phyloP scores from a whole-genome alignment of 495 filamentous ascomycete genomes.

The Hypoxylon crocopeplum region DNA sequence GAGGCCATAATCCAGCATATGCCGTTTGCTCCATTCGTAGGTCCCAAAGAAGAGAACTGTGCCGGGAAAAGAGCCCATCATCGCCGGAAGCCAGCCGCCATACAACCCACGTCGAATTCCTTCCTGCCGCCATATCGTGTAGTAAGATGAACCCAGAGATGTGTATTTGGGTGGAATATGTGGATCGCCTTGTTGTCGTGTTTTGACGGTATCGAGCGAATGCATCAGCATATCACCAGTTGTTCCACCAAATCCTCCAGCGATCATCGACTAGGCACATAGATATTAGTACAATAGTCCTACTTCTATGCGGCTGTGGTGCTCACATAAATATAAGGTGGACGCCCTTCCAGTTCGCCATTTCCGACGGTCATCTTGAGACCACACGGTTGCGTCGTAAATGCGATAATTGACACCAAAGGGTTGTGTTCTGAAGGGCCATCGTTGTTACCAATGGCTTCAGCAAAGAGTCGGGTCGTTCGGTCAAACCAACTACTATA shows the following conservation, averaged over 20 bases:
- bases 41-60: slow-evolving; percentile 95
- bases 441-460: slow-evolving; percentile 43
- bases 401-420: slow-evolving; percentile 41
- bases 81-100: slow-evolving; percentile 86
- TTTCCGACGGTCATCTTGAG: slow-evolving; percentile 51
- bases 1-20: slow-evolving; percentile 82
- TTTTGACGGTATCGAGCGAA: slow-evolving; percentile 98
- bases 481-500: slow-evolving; percentile 4
- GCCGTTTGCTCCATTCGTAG: slow-evolving; percentile 93
- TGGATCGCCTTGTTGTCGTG: slow-evolving; percentile 96
- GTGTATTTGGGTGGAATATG: slow-evolving; percentile 90
- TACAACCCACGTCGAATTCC: slow-evolving; percentile 89
- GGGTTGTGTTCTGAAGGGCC: slow-evolving; percentile 43
- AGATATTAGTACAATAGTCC: slow-evolving; percentile 20
- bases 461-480: slow-evolving; percentile 9
- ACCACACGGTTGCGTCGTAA: slow-evolving; percentile 35
- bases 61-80: slow-evolving; percentile 90
- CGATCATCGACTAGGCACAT: slow-evolving; percentile 80
- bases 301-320: background rate
- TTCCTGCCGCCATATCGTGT: slow-evolving; percentile 91
- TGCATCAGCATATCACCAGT: slow-evolving; percentile 99
- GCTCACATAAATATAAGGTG: slow-evolving; percentile 56
- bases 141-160: slow-evolving; percentile 85
- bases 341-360: slow-evolving; percentile 52
- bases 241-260: slow-evolving; percentile 87